Percentiles rank a stretch among this genome's conserved stretches.
phyloP scores from a whole-genome alignment of 306 rosid genomes.

The Abrus pulchellus region DNA sequence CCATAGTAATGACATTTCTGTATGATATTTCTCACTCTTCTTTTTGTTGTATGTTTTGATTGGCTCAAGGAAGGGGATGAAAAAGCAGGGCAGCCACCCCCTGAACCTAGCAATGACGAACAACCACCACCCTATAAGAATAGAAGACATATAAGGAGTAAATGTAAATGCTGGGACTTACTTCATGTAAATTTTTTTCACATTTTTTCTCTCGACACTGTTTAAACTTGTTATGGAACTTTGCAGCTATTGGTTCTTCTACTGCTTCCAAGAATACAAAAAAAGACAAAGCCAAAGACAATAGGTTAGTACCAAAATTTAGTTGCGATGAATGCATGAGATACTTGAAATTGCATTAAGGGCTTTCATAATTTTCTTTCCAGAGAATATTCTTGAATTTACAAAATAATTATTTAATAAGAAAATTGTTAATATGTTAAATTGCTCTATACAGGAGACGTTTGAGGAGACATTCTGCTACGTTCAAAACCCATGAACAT shows the following conservation, averaged over 20 bases:
- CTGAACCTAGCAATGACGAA: conserved; percentile 47
- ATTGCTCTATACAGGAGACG: conserved; percentile 55
- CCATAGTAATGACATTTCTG: conserved; percentile 16
- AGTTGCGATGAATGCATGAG: background rate
- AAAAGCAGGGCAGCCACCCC: conserved; percentile 35
- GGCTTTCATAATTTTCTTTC: background rate
- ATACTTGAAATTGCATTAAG: conserved; percentile 7
- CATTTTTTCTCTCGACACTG: background rate
- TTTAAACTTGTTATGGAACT: conserved; percentile 28
- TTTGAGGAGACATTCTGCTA: conserved; percentile 72
- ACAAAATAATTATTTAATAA: background rate
- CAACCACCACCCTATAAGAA: conserved; percentile 48
- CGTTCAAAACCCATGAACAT: conserved; percentile 58
- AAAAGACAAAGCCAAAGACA: conserved; percentile 67
- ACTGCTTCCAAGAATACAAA: conserved; percentile 55
- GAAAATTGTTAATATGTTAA: background rate
- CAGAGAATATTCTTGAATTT: conserved; percentile 23
- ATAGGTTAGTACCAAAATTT: conserved; percentile 60
- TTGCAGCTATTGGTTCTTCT: conserved; percentile 72
- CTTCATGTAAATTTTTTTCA: background rate
- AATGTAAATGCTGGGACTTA: conserved; percentile 60
- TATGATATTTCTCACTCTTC: conserved; percentile 30
- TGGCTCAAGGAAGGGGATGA: conserved; percentile 64
- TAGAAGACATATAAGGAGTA: conserved; percentile 68
- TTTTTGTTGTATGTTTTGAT: conserved; percentile 38